Evolutionary conservation across 176 grass and related monocot species (phyloP).

Genomic region (Saccharum spontaneum): DNA sequence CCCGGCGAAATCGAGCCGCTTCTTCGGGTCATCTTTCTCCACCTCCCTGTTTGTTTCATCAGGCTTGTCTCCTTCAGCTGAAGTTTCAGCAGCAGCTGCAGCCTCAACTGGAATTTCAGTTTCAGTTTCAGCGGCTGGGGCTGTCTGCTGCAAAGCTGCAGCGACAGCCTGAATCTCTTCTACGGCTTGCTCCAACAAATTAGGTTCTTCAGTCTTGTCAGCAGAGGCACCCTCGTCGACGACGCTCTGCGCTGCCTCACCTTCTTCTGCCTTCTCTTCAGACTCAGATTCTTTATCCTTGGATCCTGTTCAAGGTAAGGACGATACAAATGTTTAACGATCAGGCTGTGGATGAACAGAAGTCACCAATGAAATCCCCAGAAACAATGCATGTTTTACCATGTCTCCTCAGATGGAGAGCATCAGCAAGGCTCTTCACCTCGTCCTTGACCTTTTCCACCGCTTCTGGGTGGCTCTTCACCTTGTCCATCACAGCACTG

Average conservation of each 20-base stretch:
- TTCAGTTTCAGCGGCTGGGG: conserved; percentile 31
- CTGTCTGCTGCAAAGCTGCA: conserved; percentile 25
- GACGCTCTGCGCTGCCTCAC: background rate
- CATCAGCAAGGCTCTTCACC: conserved; percentile 26
- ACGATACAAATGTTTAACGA: background rate
- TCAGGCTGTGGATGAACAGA: background rate
- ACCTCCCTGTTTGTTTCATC: conserved; percentile 30
- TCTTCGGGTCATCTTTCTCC: conserved; percentile 46
- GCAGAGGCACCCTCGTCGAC: conserved; percentile 6
- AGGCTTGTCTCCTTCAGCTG: conserved; percentile 27
- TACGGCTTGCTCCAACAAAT: conserved; percentile 18
- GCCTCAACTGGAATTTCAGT: conserved; percentile 29
- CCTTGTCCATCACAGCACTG: conserved; percentile 33
- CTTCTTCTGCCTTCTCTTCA: conserved; percentile 26
- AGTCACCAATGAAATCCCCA: background rate
- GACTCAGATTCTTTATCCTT: conserved; percentile 29
- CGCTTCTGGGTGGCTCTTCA: conserved; percentile 47
- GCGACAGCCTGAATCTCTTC: conserved; percentile 48
- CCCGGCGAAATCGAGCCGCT: conserved; percentile 25
- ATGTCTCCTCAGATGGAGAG: conserved; percentile 33
- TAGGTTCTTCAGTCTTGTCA: conserved; percentile 17
- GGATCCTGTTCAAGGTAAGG: conserved; percentile 13
- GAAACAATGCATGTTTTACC: conserved; percentile 33
- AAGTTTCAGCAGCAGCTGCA: conserved; percentile 28
- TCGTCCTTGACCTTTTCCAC: conserved; percentile 47